Evolutionary conservation across 2,329 filamentous ascomycete species (phyloP), one percentile per base, ranked within the genome.

Genomic region (Gnomoniopsis sp.): DNA sequence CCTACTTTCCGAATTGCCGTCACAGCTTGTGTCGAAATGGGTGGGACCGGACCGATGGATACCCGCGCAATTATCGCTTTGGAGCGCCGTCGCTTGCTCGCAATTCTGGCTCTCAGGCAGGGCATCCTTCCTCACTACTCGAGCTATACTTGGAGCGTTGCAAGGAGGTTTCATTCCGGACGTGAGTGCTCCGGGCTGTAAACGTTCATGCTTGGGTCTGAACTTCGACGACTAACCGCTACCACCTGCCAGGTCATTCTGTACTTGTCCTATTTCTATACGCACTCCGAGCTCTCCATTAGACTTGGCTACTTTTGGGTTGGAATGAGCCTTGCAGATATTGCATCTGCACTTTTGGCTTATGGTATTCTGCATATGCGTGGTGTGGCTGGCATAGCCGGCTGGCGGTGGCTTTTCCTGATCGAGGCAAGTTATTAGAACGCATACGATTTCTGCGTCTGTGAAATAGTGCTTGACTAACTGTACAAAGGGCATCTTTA

Each of bases 1-100:
- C 61, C 71, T 83, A n/a, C 76, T 73, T 19, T 78, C 83, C 0
- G 83, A 87, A 66, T 73, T 88, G 0, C 85, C 85, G 0, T 86
- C 83, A 0, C 84, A 88, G 65, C 72, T 88, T 17, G 72, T 87
- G 43, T 77, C 74, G 59, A 84, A 87, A 67, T 84, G 76, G 76
- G 68, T 83, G 55, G 84, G 80, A 0, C 81, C 81, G 0, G 83
- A 86, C 62, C 76, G 79, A 26, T 86, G 82, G 82, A 85, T 86
- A 52, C 84, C 84, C 0, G 71, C 80, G 53, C 82, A 84, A 65
- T 83, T 87, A 74, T 70, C 78, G 6, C 73, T 78, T 3, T 85
- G 81, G 82, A 83, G 79, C 63, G 63, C 84, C 3, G 77, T 85
- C 7, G 78, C 83, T 0, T 69, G 72, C 11, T 72, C 72, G 57